Percentiles rank a stretch among this genome's conserved stretches.
phyloP scores from a whole-genome alignment of 164 flowering plant genomes.

The Brasenia schreberi region DNA sequence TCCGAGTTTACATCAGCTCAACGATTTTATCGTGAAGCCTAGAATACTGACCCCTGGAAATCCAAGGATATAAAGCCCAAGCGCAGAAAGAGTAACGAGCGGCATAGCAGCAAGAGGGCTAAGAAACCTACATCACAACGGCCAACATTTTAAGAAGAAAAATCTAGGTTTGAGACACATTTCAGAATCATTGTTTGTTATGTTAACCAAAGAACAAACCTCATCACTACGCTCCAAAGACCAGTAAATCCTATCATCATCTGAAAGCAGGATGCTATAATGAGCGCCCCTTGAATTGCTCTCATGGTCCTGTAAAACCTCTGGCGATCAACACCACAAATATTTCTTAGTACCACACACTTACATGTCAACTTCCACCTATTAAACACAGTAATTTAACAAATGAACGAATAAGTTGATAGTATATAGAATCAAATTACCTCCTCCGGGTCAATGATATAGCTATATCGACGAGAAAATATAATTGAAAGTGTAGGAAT shows the following conservation, averaged over 20 bases:
- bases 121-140: constrained; percentile 35
- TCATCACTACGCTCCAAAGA: constrained; percentile 89
- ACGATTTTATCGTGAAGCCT: neutral
- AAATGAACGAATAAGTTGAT: neutral
- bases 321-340: constrained; percentile 23
- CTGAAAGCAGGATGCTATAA: constrained; percentile 88
- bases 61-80: constrained; percentile 84
- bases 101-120: constrained; percentile 90
- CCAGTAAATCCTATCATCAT: constrained; percentile 96
- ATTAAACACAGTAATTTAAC: neutral
- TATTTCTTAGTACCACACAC: neutral
- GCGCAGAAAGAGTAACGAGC: constrained; percentile 72
- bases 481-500: constrained; percentile 90
- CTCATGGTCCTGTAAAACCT: constrained; percentile 76
- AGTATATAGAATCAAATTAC: constrained; percentile 15
- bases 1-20: too few relatives aligned
- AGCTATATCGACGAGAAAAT: constrained; percentile 62
- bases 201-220: constrained; percentile 27
- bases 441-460: constrained; percentile 41
- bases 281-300: constrained; percentile 80
- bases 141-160: neutral
- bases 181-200: neutral
- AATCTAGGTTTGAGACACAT: neutral
- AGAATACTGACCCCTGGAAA: constrained; percentile 77
- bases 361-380: constrained; percentile 1